These are phyloP conservation scores for Scutellaria minor DNA, from an alignment of 257 asterid genomes.

Conservation along the genomic window DNA sequence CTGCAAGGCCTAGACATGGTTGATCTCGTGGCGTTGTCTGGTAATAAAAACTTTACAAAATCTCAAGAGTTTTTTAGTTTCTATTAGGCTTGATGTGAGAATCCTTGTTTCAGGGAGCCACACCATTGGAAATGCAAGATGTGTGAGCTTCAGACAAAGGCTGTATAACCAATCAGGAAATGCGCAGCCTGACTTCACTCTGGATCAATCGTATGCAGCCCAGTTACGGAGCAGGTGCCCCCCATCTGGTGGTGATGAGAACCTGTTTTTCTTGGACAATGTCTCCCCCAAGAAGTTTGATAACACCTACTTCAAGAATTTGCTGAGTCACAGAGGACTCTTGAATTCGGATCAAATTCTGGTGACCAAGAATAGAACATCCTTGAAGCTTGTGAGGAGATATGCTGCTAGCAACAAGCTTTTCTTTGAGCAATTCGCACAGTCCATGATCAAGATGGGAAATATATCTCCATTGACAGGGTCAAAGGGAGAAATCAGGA, in stretches of 20 bases:
- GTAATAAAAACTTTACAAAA: constrained; percentile 23
- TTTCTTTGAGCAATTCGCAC: constrained; percentile 53
- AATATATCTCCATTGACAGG: constrained; percentile 49
- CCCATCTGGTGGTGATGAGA: constrained; percentile 50
- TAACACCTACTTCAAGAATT: constrained; percentile 53
- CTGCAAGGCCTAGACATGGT: constrained; percentile 44
- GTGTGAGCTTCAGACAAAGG: constrained; percentile 59
- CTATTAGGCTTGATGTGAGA: no score
- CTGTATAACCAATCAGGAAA: constrained; percentile 46
- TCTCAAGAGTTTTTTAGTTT: no score
- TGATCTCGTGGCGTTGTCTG: constrained; percentile 67
- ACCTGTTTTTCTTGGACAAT: constrained; percentile 43
- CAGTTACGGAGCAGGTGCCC: constrained; percentile 49
- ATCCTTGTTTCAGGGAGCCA: constrained; percentile 52
- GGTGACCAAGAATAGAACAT: constrained; percentile 34
- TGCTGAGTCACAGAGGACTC: constrained; percentile 51
- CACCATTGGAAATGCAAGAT: constrained; percentile 62
- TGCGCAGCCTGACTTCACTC: constrained; percentile 25
- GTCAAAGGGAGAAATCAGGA: constrained; percentile 54
- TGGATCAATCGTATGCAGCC: constrained; percentile 44
- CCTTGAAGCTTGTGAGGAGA: constrained; percentile 40
- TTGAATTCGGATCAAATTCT: constrained; percentile 61
- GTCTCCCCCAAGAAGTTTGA: constrained; percentile 52
- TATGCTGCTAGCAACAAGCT: constrained; percentile 45
- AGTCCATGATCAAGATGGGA: constrained; percentile 70